These are phyloP conservation scores for Penicillium riverlandense DNA, from an alignment of 495 filamentous ascomycete species.

Conservation along the genomic window DNA sequence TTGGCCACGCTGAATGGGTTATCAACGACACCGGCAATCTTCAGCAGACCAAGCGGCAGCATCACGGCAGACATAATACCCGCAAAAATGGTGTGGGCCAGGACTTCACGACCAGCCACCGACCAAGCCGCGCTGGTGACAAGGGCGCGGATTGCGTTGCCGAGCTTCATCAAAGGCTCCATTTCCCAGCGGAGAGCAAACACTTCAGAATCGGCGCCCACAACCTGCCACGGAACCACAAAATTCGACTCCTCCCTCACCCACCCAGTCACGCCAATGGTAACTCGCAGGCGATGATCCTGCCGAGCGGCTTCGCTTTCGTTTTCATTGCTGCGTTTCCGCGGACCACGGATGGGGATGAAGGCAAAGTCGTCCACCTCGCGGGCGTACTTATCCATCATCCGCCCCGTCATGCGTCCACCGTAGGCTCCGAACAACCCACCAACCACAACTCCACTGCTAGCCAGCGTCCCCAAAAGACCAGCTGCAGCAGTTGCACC, in stretches of 20 bases:
- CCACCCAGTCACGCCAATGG: conserved; percentile 80
- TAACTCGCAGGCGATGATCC: conserved; percentile 68
- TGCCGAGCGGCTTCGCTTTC: conserved; percentile 39
- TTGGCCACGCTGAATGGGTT: conserved; percentile 86
- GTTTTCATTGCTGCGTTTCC: conserved; percentile 28
- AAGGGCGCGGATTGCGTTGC: conserved; percentile 64
- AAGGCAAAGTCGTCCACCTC: conserved; percentile 90
- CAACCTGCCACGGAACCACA: conserved; percentile 64
- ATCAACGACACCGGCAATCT: conserved; percentile 74
- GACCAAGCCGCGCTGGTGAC: conserved; percentile 72
- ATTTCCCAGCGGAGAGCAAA: conserved; percentile 85
- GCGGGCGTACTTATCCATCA: conserved; percentile 80
- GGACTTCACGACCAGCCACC: conserved; percentile 68
- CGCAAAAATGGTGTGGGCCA: conserved; percentile 70
- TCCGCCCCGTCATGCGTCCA: conserved; percentile 71
- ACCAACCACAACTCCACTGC: conserved; percentile 70
- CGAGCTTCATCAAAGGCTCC: conserved; percentile 68
- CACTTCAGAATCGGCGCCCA: conserved; percentile 63
- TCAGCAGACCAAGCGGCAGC: conserved; percentile 72
- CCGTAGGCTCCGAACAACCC: conserved; percentile 87
- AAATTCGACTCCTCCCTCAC: conserved; percentile 64
- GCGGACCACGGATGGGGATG: conserved; percentile 55
- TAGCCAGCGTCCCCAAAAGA: conserved; percentile 70
- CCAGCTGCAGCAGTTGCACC: conserved; percentile 71
- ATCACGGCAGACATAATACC: conserved; percentile 60